Evolutionary conservation across 805 yeast species (phyloP), one percentile per base, ranked within the genome.

Genomic region (Kodamaea hsintzibuensis): DNA sequence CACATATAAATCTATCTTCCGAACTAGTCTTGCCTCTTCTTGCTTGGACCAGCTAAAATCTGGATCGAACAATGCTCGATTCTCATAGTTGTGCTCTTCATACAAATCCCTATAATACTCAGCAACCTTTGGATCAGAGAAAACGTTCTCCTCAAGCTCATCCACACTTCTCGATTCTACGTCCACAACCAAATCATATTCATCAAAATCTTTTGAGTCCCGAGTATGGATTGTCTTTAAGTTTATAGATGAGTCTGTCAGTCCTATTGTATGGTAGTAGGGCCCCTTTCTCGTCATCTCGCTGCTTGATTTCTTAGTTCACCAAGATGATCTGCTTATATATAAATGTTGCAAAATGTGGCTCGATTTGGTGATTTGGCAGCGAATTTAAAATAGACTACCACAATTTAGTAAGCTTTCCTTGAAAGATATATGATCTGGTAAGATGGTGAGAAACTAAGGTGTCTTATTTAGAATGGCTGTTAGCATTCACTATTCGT

Each of bases 1-100:
- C 25, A 85, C 87, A 47, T 78, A 70, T 70, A 74, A 74, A 56
- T 86, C 89, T 3, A 84, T 62, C 43, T 65, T 71, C 35, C 52
- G 59, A 30, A 30, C 35, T 3, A 30, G 35, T 10, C 35, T 30
- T 8, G 35, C 8, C 50, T 72, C 77, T 57, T 73, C 77, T 43
- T 60, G 68, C n/a, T 57, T 49, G 10, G 70, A 61, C 77, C 77
- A 74, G n/a, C 56, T 62, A 40, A 70, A 63, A 3, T 61, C 64
- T 0, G 77, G 74, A 55, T 74, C 78, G 42, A 72, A 71, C 2
- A 62, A 65, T 35, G 57, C 56, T 16, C 65, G 60, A 51, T 75
- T 69, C 54, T 74, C 78, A 53, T 72, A 73, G 13, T 64, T 50
- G 14, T 68, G 58, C 7, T 55, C 57, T 51, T 72, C 76, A 53